These are phyloP conservation scores for Nitzschia sp. DNA, from an alignment of 108 stramenopile species.

Conservation along the genomic window DNA sequence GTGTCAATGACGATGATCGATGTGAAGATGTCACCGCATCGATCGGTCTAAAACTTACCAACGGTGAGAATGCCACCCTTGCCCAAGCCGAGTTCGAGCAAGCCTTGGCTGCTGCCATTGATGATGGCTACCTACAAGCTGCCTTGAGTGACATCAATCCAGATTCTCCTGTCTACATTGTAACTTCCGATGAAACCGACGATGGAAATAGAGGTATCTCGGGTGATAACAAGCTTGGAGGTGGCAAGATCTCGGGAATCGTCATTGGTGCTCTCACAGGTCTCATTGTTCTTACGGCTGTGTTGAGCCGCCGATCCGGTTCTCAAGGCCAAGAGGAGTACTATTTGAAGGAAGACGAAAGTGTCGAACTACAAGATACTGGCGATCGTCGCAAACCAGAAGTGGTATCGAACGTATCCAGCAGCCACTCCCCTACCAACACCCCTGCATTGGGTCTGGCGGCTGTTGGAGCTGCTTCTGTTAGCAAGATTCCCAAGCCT, in stretches of 20 bases:
- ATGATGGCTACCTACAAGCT: conserved; percentile 25
- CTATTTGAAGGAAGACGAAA: conserved; percentile 9
- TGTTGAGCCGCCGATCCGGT: conserved; percentile 10
- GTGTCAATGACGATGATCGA: conserved; percentile 2
- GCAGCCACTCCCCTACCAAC: conserved; percentile 2
- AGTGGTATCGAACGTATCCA: background rate
- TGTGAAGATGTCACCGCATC: conserved; percentile 31
- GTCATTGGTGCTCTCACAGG: conserved; percentile 35
- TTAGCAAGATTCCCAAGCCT: background rate
- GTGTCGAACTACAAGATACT: background rate
- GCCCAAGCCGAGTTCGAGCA: conserved; percentile 12
- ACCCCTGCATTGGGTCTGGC: conserved; percentile 18
- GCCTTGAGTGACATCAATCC: conserved; percentile 26
- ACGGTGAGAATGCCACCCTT: conserved; percentile 16
- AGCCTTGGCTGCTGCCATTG: conserved; percentile 27
- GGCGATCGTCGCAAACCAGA: background rate
- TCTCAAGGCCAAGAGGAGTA: background rate
- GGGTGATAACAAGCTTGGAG: background rate
- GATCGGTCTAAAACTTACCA: conserved; percentile 7
- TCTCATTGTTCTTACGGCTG: conserved; percentile 12
- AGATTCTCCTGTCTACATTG: conserved; percentile 35
- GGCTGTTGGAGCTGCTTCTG: conserved; percentile 4
- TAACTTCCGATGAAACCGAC: conserved; percentile 4
- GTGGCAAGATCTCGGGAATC: conserved; percentile 53
- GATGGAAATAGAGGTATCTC: background rate